Percentiles rank a stretch among this genome's conserved stretches.
Conservation (phyloP, 176 grass and related monocot genomes). For the Hordeum vulgare region DNA sequence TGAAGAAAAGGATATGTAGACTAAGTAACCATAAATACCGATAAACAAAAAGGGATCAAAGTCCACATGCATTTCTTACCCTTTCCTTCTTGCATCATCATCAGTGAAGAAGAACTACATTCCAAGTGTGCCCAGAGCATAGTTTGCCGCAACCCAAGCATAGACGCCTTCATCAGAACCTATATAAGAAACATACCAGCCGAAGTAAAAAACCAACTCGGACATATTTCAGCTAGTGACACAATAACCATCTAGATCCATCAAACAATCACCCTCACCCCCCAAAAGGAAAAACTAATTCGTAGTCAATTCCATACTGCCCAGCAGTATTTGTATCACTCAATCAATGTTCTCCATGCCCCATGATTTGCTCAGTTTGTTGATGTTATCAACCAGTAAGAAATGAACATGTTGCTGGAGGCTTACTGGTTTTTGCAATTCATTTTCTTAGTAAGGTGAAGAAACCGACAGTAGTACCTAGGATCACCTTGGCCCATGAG, state of each 20-base stretch:
- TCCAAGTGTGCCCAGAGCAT: slow-evolving; percentile 69
- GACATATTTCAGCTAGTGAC: slow-evolving; percentile 14
- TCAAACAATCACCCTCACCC: neutral
- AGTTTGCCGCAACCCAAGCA: slow-evolving; percentile 96
- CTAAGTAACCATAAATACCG: neutral
- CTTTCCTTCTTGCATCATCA: slow-evolving; percentile 55
- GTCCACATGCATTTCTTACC: slow-evolving; percentile 36
- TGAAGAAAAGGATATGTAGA: neutral
- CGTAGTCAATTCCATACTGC: neutral
- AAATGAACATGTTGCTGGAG: neutral
- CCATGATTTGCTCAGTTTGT: neutral
- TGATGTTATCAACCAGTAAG: neutral
- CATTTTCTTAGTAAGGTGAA: too few relatives aligned
- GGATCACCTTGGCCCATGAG: slow-evolving; percentile 74
- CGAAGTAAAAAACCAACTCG: neutral
- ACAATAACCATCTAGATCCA: neutral
- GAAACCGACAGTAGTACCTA: slow-evolving; percentile 41
- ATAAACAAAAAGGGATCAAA: neutral
- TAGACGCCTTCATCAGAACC: slow-evolving; percentile 87
- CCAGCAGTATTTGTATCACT: neutral
- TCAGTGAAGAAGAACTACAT: slow-evolving; percentile 46
- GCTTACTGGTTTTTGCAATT: neutral
- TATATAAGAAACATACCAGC: slow-evolving; percentile 20
- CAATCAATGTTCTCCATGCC: neutral
- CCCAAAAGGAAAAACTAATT: neutral